These are phyloP conservation scores for Fusarium sp. DNA, from an alignment of 2,329 filamentous ascomycete genomes.

Conservation along the genomic window DNA sequence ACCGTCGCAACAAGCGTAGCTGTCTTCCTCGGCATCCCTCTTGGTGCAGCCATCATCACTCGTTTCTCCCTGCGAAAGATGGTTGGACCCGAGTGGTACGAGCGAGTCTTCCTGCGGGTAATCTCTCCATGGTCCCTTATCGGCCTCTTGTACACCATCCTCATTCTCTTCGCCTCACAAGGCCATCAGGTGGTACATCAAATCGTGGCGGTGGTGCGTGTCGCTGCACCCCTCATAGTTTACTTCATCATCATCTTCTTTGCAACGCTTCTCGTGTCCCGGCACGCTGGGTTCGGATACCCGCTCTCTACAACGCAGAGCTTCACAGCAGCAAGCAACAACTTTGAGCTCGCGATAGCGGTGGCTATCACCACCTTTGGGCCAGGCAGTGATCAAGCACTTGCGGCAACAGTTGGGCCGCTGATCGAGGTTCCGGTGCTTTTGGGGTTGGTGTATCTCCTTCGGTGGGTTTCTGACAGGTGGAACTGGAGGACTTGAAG, in stretches of 20 bases:
- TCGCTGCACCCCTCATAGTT: slow-evolving; percentile 84
- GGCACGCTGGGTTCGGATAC: slow-evolving; percentile 81
- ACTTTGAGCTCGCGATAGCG: slow-evolving; percentile 93
- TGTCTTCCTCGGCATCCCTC: slow-evolving; percentile 87
- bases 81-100: slow-evolving; percentile 73
- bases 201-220: slow-evolving; percentile 85
- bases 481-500: slow-evolving; percentile 53
- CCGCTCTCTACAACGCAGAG: slow-evolving; percentile 80
- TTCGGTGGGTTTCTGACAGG: slow-evolving; percentile 70
- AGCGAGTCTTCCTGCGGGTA: slow-evolving; percentile 77
- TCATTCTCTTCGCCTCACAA: slow-evolving; percentile 88
- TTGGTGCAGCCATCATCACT: slow-evolving; percentile 84
- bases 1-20: slow-evolving; percentile 84
- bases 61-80: slow-evolving; percentile 72
- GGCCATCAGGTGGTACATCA: slow-evolving; percentile 83
- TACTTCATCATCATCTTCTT: slow-evolving; percentile 87
- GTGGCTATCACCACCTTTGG: slow-evolving; percentile 89
- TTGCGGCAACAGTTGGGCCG: slow-evolving; percentile 87
- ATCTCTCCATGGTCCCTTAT: slow-evolving; percentile 83
- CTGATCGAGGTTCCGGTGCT: slow-evolving; percentile 90
- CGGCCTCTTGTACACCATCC: slow-evolving; percentile 88
- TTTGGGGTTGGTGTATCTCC: slow-evolving; percentile 81
- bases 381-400: slow-evolving; percentile 81
- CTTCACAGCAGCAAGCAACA: slow-evolving; percentile 92
- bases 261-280: slow-evolving; percentile 73